phyloP scores from a whole-genome alignment of 2,329 filamentous ascomycete species.

The Xylariaceae sp. region DNA sequence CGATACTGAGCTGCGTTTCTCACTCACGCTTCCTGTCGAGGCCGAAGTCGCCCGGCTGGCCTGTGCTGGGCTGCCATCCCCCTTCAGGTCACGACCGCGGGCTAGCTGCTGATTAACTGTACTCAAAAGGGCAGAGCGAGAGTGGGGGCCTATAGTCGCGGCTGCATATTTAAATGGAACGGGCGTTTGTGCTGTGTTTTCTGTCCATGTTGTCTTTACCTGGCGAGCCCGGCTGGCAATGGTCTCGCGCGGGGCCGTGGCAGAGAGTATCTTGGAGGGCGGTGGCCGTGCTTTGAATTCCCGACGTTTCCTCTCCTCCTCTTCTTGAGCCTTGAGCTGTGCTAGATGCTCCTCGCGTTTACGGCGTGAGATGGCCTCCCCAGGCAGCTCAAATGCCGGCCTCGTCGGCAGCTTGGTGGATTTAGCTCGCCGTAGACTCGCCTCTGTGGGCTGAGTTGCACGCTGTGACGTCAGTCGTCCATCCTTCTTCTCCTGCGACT shows the following conservation, averaged over 20 bases:
- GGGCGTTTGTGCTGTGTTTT: constrained; percentile 21
- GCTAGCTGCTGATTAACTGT: constrained; percentile 26
- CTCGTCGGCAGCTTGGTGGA: constrained; percentile 48
- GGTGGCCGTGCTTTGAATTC: constrained; percentile 60
- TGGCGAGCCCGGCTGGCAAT: constrained; percentile 52
- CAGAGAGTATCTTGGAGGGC: constrained; percentile 38
- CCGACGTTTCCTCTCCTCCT: constrained; percentile 54
- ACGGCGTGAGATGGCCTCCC: constrained; percentile 55
- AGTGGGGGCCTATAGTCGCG: constrained; percentile 19
- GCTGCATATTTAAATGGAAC: constrained; percentile 28
- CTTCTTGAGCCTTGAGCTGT: constrained; percentile 50
- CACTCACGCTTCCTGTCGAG: constrained; percentile 40
- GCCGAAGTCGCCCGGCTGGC: constrained; percentile 39
- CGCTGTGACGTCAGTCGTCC: constrained; percentile 42
- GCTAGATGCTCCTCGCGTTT: constrained; percentile 48
- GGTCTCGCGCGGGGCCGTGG: constrained; percentile 49
- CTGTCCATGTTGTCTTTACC: constrained; percentile 32
- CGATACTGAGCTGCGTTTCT: constrained; percentile 45
- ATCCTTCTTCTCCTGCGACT: constrained; percentile 34
- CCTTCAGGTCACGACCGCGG: constrained; percentile 24
- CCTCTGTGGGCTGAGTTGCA: constrained; percentile 24
- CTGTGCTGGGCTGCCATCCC: constrained; percentile 14
- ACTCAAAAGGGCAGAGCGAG: constrained; percentile 28
- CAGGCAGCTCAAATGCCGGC: constrained; percentile 57
- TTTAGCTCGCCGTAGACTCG: constrained; percentile 41